A percentile compares a stretch with the other conserved stretches of the same genome.
Conservation (phyloP, 192 early-diverging fungal genomes). For the Tieghemiomyces parasiticus region DNA sequence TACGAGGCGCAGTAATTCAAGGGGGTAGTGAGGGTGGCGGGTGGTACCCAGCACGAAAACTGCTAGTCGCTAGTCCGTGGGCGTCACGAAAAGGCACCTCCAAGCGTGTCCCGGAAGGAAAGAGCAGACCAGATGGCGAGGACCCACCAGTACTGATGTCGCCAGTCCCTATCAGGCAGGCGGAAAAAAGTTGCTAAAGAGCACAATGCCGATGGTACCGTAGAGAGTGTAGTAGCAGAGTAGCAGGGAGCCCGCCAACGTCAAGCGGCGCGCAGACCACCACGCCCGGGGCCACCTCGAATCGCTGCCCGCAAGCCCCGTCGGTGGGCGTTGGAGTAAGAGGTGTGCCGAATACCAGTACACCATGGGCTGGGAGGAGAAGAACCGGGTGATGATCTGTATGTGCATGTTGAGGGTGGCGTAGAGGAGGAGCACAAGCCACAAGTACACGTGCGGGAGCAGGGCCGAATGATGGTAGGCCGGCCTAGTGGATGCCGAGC, state of each 20-base stretch:
- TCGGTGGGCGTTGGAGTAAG: slow-evolving; percentile 12
- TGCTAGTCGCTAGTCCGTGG: too few relatives aligned
- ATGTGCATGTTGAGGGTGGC: slow-evolving; percentile 68
- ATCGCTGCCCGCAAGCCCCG: background rate
- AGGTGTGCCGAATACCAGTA: slow-evolving; percentile 67
- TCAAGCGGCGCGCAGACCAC: slow-evolving; percentile 10
- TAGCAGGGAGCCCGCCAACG: slow-evolving; percentile 17
- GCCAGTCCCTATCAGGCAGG: slow-evolving; percentile 52
- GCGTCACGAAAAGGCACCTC: too few relatives aligned
- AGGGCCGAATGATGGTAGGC: slow-evolving; percentile 13
- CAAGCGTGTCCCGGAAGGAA: too few relatives aligned
- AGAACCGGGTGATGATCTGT: slow-evolving; percentile 80
- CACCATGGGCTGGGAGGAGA: slow-evolving; percentile 58
- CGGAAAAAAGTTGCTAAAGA: slow-evolving; percentile 82
- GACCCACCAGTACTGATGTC: too few relatives aligned
- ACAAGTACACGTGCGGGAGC: slow-evolving; percentile 52
- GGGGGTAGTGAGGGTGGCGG: too few relatives aligned
- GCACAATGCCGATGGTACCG: slow-evolving; percentile 52
- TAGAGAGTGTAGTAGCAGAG: slow-evolving; percentile 61
- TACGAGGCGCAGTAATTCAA: too few relatives aligned
- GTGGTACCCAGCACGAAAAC: too few relatives aligned
- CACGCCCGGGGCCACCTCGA: slow-evolving; percentile 10
- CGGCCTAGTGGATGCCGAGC: background rate
- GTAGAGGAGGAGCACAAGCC: slow-evolving; percentile 41
- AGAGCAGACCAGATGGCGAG: too few relatives aligned